These are phyloP conservation scores for Ilyonectria mors-panacis DNA, from an alignment of 2,329 filamentous ascomycete genomes.

Conservation along the genomic window DNA sequence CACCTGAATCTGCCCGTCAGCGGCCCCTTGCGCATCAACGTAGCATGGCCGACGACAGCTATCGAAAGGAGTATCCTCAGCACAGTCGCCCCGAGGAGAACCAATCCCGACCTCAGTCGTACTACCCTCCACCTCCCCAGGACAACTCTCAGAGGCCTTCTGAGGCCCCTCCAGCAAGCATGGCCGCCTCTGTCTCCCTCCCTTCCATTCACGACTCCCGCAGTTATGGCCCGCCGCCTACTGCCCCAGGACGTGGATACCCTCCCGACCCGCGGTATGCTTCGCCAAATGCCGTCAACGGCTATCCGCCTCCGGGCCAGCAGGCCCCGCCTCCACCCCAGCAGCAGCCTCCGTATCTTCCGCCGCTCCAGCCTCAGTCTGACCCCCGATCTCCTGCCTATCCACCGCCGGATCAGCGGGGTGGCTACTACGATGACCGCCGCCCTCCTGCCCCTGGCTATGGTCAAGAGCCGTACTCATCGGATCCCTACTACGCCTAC, in stretches of 20 bases:
- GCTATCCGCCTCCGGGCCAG: conserved; percentile 59
- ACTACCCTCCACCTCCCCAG: conserved; percentile 56
- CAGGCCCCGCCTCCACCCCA: conserved; percentile 43
- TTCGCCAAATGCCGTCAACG: conserved; percentile 62
- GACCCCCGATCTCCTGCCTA: conserved; percentile 55
- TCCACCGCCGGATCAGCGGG: conserved; percentile 58
- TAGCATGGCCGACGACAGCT: conserved; percentile 59
- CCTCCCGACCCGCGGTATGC: conserved; percentile 57
- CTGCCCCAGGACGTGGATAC: conserved; percentile 53
- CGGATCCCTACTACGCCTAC: conserved; percentile 55
- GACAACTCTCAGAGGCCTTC: conserved; percentile 56
- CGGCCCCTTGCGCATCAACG: conserved; percentile 47
- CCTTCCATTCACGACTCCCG: conserved; percentile 66
- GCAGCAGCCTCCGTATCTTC: conserved; percentile 53
- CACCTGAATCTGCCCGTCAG: conserved; percentile 44
- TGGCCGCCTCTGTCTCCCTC: conserved; percentile 63
- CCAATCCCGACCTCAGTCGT: conserved; percentile 59
- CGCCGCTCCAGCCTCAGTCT: conserved; percentile 56
- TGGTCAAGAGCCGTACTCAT: conserved; percentile 53
- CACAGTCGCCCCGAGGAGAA: conserved; percentile 56
- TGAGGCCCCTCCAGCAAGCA: conserved; percentile 51
- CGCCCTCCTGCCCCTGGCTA: conserved; percentile 51
- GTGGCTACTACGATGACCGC: conserved; percentile 55
- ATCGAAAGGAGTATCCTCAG: conserved; percentile 56
- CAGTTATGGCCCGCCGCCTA: conserved; percentile 52